Conservation (phyloP, 306 rosid genomes). For the Gillenia trifoliata region DNA sequence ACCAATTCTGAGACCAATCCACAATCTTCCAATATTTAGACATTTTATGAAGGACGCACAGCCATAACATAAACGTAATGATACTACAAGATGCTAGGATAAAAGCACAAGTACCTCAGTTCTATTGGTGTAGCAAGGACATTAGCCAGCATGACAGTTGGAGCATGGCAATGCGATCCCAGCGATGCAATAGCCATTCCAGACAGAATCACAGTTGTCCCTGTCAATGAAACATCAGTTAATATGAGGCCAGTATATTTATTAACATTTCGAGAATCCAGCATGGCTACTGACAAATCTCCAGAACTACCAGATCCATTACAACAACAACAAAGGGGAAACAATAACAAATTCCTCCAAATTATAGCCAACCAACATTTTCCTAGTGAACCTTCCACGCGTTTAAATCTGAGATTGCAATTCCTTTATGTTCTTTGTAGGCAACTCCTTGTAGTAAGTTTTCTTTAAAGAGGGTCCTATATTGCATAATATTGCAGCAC, state of each 20-base stretch:
- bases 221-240: conserved; percentile 36
- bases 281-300: neutral
- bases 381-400: neutral
- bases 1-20: neutral
- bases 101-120: conserved; percentile 57
- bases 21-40: neutral
- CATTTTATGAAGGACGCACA: neutral
- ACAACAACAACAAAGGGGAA: neutral
- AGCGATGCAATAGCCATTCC: conserved; percentile 74
- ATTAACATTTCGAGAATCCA: neutral
- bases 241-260: neutral
- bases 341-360: neutral
- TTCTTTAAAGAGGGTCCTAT: neutral
- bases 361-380: neutral
- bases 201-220: conserved; percentile 74
- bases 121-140: conserved; percentile 89
- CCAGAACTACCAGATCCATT: neutral
- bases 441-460: neutral
- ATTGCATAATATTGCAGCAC: neutral
- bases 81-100: neutral
- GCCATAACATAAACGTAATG: neutral
- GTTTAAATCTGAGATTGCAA: neutral
- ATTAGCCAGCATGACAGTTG: conserved; percentile 81
- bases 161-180: conserved; percentile 72
- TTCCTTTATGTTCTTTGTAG: neutral